Base-by-base conservation (phyloP, 2,329 filamentous ascomycete genomes). In the Elsinoe perseae region DNA sequence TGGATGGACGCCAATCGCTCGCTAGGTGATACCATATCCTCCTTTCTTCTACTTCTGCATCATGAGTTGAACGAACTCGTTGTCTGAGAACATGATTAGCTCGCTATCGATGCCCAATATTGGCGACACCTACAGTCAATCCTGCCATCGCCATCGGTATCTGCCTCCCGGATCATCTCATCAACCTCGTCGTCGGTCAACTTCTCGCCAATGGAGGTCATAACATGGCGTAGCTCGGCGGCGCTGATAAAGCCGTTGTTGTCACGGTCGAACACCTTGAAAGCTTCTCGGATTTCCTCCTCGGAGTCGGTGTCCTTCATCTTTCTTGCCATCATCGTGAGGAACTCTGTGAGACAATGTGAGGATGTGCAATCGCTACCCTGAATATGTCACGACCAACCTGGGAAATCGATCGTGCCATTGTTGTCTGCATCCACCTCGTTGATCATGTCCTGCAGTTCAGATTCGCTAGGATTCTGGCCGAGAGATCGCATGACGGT, bases 381-480 rank as follows among this genome's bases (percentile, higher is more conserved):
- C 5, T 21, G 21, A 8, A 27, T 9, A 21, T 27, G 12, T 4
- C n/a, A 14, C 16, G 16, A 43, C 36, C 50, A 69, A 80, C 79
- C 79, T 57, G 82, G 77, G 68, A 85, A 83, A 67, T 83, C 80
- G 65, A 85, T 83, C 63, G 80, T 81, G 68, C 81, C 82, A 63
- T 81, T 82, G 68, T 81, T 80, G 72, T 85, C 80, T 62, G 77
- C 73, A 63, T 85, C 82, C 60, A 83, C 80, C 70, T 85, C 82
- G 71, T 82, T 82, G 72, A 84, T 81, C 74, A 85, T 82, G 68
- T 85, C 81, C 67, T 82, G 77, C 55, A 84, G 74, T 70, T 85
- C 81, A 56, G 77, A 76, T 61, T 81, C 78, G 70, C 77, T 80
- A 59, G 81, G 79, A 69, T 82, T 82, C 65, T 83, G 78, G 64